Conservation (phyloP, 768 basidiomycete species). For the Dacryopinax primogenitus region DNA sequence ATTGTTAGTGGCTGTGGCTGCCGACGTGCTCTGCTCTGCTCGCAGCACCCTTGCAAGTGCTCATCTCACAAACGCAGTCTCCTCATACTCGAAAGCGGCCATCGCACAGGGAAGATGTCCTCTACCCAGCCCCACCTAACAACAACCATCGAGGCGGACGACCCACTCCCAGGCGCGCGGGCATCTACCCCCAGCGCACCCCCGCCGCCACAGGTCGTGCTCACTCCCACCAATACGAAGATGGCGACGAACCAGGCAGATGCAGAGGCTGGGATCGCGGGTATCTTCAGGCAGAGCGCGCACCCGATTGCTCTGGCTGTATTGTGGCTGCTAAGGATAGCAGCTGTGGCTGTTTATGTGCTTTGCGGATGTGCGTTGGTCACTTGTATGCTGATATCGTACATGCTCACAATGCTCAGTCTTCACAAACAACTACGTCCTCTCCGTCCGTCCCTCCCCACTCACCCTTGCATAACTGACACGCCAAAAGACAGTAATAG, state of each 20-base stretch:
- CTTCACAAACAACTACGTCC: slow-evolving; percentile 80
- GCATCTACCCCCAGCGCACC: slow-evolving; percentile 27
- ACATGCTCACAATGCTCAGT: slow-evolving; percentile 20
- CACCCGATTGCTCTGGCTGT: slow-evolving; percentile 65
- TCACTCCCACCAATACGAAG: slow-evolving; percentile 39
- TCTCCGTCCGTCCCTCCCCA: slow-evolving; percentile 50
- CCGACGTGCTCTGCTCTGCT: neutral
- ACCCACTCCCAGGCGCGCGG: slow-evolving; percentile 32
- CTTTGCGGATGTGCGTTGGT: slow-evolving; percentile 54
- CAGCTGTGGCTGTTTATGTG: slow-evolving; percentile 84
- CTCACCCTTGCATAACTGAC: slow-evolving; percentile 7
- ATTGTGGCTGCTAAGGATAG: slow-evolving; percentile 74
- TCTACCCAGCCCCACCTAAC: slow-evolving; percentile 47
- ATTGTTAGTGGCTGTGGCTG: neutral
- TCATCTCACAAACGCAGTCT: neutral
- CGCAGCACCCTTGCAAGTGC: neutral
- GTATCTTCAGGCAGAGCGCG: slow-evolving; percentile 38
- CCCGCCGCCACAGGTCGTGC: slow-evolving; percentile 37
- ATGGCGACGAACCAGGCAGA: slow-evolving; percentile 48
- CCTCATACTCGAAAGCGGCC: neutral
- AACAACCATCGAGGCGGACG: slow-evolving; percentile 73
- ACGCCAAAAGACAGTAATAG: slow-evolving; percentile 56
- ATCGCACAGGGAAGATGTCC: too few relatives aligned
- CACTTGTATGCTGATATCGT: neutral
- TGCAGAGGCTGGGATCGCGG: slow-evolving; percentile 55